Conservation (phyloP, 139 green algal genomes). For the Tetradesmus obliquus region DNA sequence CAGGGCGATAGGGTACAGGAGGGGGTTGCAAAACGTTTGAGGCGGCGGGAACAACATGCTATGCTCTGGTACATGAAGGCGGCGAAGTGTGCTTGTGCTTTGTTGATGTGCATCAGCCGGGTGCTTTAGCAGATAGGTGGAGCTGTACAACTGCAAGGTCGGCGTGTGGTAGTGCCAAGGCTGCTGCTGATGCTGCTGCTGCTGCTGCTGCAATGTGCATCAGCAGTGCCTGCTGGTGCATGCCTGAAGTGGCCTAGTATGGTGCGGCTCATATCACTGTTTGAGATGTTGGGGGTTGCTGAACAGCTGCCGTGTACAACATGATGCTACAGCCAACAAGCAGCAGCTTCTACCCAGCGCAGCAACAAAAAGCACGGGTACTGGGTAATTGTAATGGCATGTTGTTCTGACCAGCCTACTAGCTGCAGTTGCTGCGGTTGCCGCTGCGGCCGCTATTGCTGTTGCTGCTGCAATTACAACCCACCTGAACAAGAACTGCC, state of each 20-base stretch:
- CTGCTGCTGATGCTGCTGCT: neutral
- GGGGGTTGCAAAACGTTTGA: too few species aligned
- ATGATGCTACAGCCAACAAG: neutral
- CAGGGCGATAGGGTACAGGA: too few species aligned
- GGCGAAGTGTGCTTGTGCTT: neutral
- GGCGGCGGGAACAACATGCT: neutral
- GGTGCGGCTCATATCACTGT: too few species aligned
- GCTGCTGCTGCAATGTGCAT: neutral
- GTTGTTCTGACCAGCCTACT: neutral
- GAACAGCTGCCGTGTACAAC: neutral
- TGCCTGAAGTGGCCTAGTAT: neutral
- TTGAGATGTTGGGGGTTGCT: neutral
- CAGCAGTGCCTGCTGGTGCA: neutral
- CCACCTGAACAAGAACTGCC: conserved; percentile 98
- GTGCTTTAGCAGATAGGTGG: too few species aligned
- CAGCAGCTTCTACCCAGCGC: neutral
- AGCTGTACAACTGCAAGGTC: too few species aligned
- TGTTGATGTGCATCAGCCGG: neutral
- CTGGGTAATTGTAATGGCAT: neutral
- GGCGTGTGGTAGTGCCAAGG: too few species aligned
- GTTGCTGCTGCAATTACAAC: neutral
- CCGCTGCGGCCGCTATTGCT: neutral
- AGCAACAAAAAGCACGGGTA: neutral
- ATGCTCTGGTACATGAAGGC: neutral
- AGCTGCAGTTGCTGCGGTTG: neutral